phyloP scores from a whole-genome alignment of 1,139 yeast genomes.

The Blastobotrys capitulatus region DNA sequence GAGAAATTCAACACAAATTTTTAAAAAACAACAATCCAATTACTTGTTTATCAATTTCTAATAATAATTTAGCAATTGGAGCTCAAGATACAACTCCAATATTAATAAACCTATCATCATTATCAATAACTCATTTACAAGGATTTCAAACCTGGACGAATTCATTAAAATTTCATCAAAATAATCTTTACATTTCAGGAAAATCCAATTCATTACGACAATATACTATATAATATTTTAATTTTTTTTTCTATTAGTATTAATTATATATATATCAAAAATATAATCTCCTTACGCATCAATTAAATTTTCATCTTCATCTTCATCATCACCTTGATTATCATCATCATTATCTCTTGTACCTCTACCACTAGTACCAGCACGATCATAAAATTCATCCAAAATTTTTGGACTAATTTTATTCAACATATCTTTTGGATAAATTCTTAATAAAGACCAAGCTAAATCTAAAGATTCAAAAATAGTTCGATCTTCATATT shows the following conservation, averaged over 20 bases:
- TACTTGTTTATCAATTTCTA: not conserved
- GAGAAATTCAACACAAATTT: not conserved
- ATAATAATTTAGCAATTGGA: slow-evolving; percentile 3
- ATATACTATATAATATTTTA: not conserved
- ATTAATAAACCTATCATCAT: slow-evolving; percentile 3
- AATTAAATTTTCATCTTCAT: slow-evolving; percentile 38
- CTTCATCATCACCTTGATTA: slow-evolving; percentile 32
- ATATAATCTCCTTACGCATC: slow-evolving; percentile 40
- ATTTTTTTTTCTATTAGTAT: not conserved
- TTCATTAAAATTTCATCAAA: not conserved
- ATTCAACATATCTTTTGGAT: slow-evolving; percentile 97
- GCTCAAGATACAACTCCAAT: slow-evolving; percentile 8
- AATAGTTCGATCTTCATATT: slow-evolving; percentile 89
- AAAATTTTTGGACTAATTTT: slow-evolving; percentile 97
- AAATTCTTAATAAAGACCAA: slow-evolving; percentile 95
- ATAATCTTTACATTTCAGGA: slow-evolving; percentile 14
- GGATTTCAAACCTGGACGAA: slow-evolving; percentile 2
- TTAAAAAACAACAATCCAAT: not conserved
- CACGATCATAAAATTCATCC: slow-evolving; percentile 91
- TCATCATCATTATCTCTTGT: slow-evolving; percentile 39
- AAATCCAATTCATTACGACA: slow-evolving; percentile 9
- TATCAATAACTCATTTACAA: not conserved
- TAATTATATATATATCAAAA: not conserved
- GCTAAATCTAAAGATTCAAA: slow-evolving; percentile 97
- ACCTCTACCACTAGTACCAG: slow-evolving; percentile 31